A percentile compares a stretch with the other conserved stretches of the same genome.
Evolutionary conservation across 352 stramenopile species (phyloP).

Genomic region (Globisporangium viniferum): DNA sequence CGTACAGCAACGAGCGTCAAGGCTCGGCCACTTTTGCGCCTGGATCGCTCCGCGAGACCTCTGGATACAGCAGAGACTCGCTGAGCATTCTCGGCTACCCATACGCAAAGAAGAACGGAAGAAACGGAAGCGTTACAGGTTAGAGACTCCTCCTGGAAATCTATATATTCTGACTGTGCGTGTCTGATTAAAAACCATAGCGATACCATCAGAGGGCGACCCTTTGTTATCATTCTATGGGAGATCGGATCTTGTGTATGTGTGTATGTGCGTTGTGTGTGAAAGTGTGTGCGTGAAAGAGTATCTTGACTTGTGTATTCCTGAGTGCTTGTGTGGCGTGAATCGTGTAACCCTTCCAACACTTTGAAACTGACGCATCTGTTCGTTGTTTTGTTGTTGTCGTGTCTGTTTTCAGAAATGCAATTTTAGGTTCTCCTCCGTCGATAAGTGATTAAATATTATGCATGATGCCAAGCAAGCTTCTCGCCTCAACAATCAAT

Average conservation of each 20-base stretch:
- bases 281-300: neutral
- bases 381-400: constrained; percentile 18
- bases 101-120: constrained; percentile 72
- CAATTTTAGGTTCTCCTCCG: constrained; percentile 31
- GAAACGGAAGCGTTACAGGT: constrained; percentile 54
- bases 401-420: constrained; percentile 27
- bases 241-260: neutral
- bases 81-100: constrained; percentile 82
- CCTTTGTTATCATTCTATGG: neutral
- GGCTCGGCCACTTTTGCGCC: constrained; percentile 17
- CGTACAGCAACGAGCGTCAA: constrained; percentile 10
- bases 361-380: constrained; percentile 18
- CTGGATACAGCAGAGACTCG: constrained; percentile 72
- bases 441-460: constrained; percentile 32
- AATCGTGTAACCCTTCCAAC: constrained; percentile 18
- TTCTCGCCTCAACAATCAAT: constrained; percentile 3
- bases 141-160: constrained; percentile 12
- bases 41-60: constrained; percentile 43
- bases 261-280: neutral
- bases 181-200: neutral
- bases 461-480: constrained; percentile 13
- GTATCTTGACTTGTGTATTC: too few relatives aligned
- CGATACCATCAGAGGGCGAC: constrained; percentile 1
- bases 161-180: constrained; percentile 7
- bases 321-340: neutral